phyloP scores from a whole-genome alignment of 331 rosid genomes.

The Saraca asoca region DNA sequence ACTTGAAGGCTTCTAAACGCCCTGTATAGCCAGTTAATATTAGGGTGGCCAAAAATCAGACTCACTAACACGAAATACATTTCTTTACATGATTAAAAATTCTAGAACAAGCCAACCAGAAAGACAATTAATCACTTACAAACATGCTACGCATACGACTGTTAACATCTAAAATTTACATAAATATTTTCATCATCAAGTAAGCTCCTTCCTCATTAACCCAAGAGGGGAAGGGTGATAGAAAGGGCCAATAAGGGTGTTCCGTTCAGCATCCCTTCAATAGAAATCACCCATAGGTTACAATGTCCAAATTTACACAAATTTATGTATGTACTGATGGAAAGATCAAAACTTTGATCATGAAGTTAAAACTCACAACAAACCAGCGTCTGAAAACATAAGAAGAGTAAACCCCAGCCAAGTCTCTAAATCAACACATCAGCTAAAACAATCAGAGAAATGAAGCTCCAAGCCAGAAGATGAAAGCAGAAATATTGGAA shows the following conservation, averaged over 20 bases:
- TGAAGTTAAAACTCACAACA: constrained; percentile 28
- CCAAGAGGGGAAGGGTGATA: not conserved
- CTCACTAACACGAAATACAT: constrained; percentile 10
- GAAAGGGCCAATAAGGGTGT: not conserved
- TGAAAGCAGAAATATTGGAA: not conserved
- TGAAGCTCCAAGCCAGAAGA: not conserved
- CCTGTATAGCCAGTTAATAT: constrained; percentile 1
- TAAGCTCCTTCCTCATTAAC: constrained; percentile 26
- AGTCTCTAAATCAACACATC: constrained; percentile 22
- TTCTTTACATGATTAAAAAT: constrained; percentile 15
- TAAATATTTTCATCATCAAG: constrained; percentile 15
- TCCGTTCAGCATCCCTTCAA: not conserved
- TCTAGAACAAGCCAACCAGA: constrained; percentile 17
- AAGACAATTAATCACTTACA: not conserved
- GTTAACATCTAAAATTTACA: not conserved
- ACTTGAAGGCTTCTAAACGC: not conserved
- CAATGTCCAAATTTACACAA: not conserved
- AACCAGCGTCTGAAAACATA: constrained; percentile 34
- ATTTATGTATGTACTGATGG: constrained; percentile 6
- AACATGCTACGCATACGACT: constrained; percentile 15
- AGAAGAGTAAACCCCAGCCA: constrained; percentile 23
- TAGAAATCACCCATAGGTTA: not conserved
- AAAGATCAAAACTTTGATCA: constrained; percentile 28
- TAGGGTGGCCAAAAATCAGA: constrained; percentile 15
- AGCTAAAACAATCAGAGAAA: constrained; percentile 3